Base-by-base conservation (phyloP, 1,284 basidiomycete genomes). In the Cutaneotrichosporon sp. region DNA sequence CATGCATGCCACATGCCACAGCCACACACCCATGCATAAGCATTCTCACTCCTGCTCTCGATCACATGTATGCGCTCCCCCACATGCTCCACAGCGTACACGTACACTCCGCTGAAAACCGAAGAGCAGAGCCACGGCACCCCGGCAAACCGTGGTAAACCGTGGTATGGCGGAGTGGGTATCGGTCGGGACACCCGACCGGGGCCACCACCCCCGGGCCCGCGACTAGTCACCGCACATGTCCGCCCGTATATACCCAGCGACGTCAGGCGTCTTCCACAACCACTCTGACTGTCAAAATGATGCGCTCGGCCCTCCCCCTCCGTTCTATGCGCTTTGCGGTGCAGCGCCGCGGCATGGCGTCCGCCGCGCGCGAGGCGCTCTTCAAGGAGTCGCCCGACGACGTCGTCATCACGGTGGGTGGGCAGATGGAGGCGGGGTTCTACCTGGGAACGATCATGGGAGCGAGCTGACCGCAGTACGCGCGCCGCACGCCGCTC, bases 341-440 rank as follows among this genome's bases (percentile, higher is more conserved):
- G 14, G 33, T 33, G 31, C 33, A 47, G 33, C 46, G 55, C 55
- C 25, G 29, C 46, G 29, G 55, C 46, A 53, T 53, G 33, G 56
- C 56, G 46, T 47, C 56, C 14, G 46, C 45, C 8, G 56, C 56
- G 46, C 54, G 54, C 54, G 54, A 46, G 1, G 89, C 73, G 29
- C 92, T 69, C 29, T 27, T 58, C 33, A 63, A 67, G 59, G 89
- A 87, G 83, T 86, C 83, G 63, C 85, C 87, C 0, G 84, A 90
- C 67, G 90, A 92, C 77, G 88, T 92, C 10, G 92, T 94, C 68
- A 87, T 95, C 61, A 92, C 91, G 1, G 90, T 91, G 70, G 88
- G 89, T 22, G 87, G 24, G 24, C 14, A 24, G 36, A 6, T 4
- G 22, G 16, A 2, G 22, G 7, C 20, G 16, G 7, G 24, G 16